phyloP scores from a whole-genome alignment of 2,329 filamentous ascomycete species.

The Gliomastix tumulicola region DNA sequence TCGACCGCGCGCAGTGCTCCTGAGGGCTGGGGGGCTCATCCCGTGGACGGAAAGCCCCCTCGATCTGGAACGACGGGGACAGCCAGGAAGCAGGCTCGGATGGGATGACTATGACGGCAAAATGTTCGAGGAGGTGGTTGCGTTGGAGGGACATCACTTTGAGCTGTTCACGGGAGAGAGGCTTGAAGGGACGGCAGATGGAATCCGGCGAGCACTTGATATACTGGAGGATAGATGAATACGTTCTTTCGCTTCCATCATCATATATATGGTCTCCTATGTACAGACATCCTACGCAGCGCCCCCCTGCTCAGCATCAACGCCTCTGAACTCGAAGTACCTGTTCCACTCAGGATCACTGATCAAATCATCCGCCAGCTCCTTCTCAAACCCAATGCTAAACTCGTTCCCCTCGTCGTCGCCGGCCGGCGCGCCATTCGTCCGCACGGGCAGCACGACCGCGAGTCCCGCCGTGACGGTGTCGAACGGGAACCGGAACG shows the following conservation, averaged over 20 bases:
- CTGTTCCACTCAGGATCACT: conserved; percentile 23
- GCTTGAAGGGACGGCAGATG: background rate
- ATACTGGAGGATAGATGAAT: too few relatives aligned
- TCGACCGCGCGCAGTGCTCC: conserved; percentile 33
- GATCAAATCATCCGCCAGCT: conserved; percentile 18
- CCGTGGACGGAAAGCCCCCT: background rate
- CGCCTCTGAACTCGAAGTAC: conserved; percentile 28
- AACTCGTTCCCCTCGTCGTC: conserved; percentile 27
- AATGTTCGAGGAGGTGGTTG: background rate
- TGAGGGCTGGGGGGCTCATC: conserved; percentile 30
- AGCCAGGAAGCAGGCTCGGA: background rate
- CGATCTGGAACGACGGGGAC: background rate
- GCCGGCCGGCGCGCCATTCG: conserved; percentile 7
- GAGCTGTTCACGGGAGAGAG: background rate
- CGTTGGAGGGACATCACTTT: background rate
- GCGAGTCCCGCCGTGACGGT: conserved; percentile 16
- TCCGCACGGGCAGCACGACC: conserved; percentile 21
- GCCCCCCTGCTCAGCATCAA: conserved; percentile 14
- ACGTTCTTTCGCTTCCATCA: too few relatives aligned
- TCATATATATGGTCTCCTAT: too few relatives aligned
- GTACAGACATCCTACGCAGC: too few relatives aligned
- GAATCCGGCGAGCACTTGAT: background rate
- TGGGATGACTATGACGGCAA: background rate
- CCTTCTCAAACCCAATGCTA: conserved; percentile 23
- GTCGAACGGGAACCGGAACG: conserved; percentile 23